These are phyloP conservation scores for Paecilomyces dactylethromorphus DNA, from an alignment of 2,329 filamentous ascomycete genomes.

Conservation along the genomic window DNA sequence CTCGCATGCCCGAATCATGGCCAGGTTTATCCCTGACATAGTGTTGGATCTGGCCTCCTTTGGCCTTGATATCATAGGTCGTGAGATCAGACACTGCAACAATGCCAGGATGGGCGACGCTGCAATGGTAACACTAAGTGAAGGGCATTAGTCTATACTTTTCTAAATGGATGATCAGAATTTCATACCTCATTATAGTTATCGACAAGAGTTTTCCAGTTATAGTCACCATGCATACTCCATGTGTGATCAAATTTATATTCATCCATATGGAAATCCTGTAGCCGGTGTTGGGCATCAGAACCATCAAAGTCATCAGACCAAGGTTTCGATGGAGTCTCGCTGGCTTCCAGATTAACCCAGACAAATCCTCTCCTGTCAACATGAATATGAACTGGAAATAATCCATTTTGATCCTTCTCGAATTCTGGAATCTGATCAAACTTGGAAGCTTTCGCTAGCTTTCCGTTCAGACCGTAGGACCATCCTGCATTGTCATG, in stretches of 20 bases:
- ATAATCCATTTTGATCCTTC: conserved; percentile 48
- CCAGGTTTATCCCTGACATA: neutral
- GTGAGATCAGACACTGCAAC: neutral
- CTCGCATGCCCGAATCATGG: neutral
- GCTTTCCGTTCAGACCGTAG: conserved; percentile 50
- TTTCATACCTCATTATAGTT: conserved; percentile 51
- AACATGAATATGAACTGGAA: conserved; percentile 48
- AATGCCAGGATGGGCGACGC: conserved; percentile 46
- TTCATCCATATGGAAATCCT: conserved; percentile 42
- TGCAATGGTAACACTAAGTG: conserved; percentile 52
- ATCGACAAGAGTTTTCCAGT: conserved; percentile 57
- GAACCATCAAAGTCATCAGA: conserved; percentile 45
- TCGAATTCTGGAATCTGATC: conserved; percentile 49
- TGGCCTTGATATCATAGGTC: neutral
- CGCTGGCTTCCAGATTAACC: conserved; percentile 47
- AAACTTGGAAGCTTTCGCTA: conserved; percentile 53
- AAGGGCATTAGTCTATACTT: neutral
- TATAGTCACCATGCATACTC: conserved; percentile 52
- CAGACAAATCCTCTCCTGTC: conserved; percentile 53
- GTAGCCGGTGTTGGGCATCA: conserved; percentile 42
- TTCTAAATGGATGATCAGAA: neutral
- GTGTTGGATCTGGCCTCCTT: neutral
- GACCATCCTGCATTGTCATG: conserved; percentile 36
- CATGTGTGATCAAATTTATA: conserved; percentile 54
- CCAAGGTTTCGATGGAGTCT: conserved; percentile 39